phyloP scores from a whole-genome alignment of 2,329 filamentous ascomycete genomes.

The Pestalotiopsis fici region DNA sequence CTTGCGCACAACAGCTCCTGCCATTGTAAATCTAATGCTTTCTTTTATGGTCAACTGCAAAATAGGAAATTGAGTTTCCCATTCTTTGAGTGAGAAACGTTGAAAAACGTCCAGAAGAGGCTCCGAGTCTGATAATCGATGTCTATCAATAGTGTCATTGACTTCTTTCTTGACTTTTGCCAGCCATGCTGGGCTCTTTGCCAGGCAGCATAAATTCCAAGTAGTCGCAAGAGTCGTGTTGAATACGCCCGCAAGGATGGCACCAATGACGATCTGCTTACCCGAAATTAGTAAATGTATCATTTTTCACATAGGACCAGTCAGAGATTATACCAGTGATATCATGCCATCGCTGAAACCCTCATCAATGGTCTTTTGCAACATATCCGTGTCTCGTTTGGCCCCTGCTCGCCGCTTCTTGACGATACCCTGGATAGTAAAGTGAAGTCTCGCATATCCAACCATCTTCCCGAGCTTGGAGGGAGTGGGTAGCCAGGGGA shows the following conservation, averaged over 20 bases:
- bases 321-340: neutral
- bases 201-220: conserved; percentile 5
- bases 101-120: too few species aligned
- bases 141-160: too few species aligned
- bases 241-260: conserved; percentile 8
- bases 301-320: too few species aligned
- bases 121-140: too few species aligned
- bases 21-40: conserved; percentile 10
- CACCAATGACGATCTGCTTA: conserved; percentile 1
- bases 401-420: neutral
- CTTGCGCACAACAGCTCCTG: conserved; percentile 8
- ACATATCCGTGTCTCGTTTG: neutral
- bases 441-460: conserved; percentile 6
- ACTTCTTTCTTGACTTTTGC: neutral
- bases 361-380: conserved; percentile 5
- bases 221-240: conserved; percentile 8
- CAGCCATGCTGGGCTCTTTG: neutral
- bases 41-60: neutral
- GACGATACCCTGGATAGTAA: neutral
- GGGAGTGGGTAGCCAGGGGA: conserved; percentile 9
- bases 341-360: neutral
- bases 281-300: too few species aligned
- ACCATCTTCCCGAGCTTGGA: conserved; percentile 7
- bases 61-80: conserved; percentile 1
- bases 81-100: neutral